Percentiles rank a stretch among this genome's conserved stretches.
Conservation (phyloP, 495 filamentous ascomycete species). For the Cetradonia linearis region DNA sequence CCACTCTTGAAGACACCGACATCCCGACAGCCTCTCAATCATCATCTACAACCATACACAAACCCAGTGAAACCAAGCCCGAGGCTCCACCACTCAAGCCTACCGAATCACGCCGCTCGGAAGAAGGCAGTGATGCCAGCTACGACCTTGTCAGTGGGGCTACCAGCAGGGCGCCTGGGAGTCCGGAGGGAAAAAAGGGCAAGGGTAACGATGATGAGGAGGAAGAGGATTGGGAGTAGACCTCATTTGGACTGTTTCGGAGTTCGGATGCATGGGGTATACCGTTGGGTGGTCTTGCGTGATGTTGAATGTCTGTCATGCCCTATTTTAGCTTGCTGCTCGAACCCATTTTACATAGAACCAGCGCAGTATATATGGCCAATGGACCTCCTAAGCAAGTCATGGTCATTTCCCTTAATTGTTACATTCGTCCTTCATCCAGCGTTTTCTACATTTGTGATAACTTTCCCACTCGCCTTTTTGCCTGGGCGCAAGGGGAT, state of each 20-base stretch:
- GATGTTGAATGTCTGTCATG: neutral
- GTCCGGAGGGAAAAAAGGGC: constrained; percentile 56
- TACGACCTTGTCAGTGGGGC: constrained; percentile 88
- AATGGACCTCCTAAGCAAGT: neutral
- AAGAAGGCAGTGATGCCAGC: constrained; percentile 87
- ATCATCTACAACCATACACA: constrained; percentile 32
- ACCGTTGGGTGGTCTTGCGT: neutral
- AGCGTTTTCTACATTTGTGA: neutral
- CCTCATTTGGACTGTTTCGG: neutral
- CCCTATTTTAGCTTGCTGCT: neutral
- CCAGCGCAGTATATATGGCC: neutral
- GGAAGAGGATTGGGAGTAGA: constrained; percentile 77
- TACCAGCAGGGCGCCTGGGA: constrained; percentile 65
- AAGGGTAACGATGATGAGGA: constrained; percentile 50
- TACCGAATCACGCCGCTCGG: constrained; percentile 52
- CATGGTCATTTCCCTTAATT: neutral
- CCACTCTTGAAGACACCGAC: constrained; percentile 3
- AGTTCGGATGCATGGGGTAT: neutral
- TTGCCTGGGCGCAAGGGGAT: neutral
- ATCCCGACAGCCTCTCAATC: constrained; percentile 39
- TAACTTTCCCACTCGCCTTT: neutral
- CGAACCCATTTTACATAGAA: neutral
- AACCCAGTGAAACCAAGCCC: constrained; percentile 25
- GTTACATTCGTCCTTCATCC: neutral
- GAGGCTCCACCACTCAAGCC: constrained; percentile 19